phyloP scores from a whole-genome alignment of 2,329 filamentous ascomycete species.

The Scedosporium boydii region DNA sequence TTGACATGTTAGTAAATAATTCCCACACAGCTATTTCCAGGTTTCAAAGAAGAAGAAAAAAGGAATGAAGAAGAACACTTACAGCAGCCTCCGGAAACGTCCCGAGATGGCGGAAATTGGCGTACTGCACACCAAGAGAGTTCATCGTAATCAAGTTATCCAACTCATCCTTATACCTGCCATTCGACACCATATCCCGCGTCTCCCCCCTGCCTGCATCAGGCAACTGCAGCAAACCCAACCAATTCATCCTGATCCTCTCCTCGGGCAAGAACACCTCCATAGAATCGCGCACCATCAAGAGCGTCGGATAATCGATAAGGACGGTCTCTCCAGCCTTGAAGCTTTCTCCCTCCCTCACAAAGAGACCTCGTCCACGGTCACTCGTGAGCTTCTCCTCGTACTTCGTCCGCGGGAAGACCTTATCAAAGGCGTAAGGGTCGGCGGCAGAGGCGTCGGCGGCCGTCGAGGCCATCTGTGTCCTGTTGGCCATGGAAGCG shows the following conservation, averaged over 20 bases:
- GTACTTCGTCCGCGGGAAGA: background rate
- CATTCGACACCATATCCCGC: background rate
- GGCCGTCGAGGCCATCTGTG: background rate
- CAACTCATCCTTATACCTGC: constrained; percentile 7
- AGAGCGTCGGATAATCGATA: constrained; percentile 2
- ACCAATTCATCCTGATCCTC: constrained; percentile 6
- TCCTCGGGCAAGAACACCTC: constrained; percentile 6
- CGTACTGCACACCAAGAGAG: constrained; percentile 1
- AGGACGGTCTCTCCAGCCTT: constrained; percentile 3
- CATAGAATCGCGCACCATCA: constrained; percentile 1
- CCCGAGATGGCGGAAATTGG: background rate
- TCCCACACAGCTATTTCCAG: background rate
- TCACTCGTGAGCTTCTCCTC: background rate
- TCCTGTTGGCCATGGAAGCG: background rate
- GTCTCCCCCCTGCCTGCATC: background rate
- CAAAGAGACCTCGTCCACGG: constrained; percentile 2
- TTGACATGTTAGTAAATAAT: background rate
- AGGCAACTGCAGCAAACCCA: constrained; percentile 3
- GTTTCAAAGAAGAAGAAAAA: background rate
- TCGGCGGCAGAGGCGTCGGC: background rate
- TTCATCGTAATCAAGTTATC: constrained; percentile 4
- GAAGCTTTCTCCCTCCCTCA: background rate
- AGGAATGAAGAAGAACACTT: background rate
- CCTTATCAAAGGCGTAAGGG: background rate
- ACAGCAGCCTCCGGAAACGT: constrained; percentile 5